Evolutionary conservation across 2,329 filamentous ascomycete genomes (phyloP).

Genomic region (Colletotrichum gloeosporioides): DNA sequence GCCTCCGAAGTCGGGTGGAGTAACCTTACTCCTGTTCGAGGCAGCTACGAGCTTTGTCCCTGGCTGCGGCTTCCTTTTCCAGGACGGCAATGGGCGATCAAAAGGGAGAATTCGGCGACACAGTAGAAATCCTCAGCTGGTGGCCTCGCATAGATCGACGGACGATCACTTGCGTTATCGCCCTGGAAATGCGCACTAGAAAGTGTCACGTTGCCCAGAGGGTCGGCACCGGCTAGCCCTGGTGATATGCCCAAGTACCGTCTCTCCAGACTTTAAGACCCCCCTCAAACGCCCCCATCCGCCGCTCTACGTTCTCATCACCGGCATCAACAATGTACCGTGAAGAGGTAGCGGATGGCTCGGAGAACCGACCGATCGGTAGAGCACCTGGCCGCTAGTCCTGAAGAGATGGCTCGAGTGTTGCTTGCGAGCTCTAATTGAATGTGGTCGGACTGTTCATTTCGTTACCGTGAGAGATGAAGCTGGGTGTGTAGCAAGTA

Average conservation of each 20-base stretch:
- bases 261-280: background rate
- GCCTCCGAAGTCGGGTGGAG: background rate
- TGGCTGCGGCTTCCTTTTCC: background rate
- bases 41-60: background rate
- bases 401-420: background rate
- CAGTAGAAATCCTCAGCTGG: background rate
- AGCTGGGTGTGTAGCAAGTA: background rate
- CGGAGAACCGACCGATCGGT: background rate
- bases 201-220: background rate
- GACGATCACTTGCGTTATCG: constrained; percentile 11
- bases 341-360: background rate
- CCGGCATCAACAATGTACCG: background rate
- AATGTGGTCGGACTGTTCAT: background rate
- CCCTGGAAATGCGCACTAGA: background rate
- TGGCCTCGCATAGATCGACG: constrained; percentile 1
- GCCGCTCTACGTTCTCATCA: background rate
- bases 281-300: background rate
- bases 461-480: background rate
- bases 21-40: background rate
- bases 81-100: background rate
- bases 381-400: background rate
- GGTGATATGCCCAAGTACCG: background rate
- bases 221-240: background rate
- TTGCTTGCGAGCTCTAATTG: background rate
- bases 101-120: background rate